phyloP scores from a whole-genome alignment of 2,329 filamentous ascomycete species.

The Colletotrichum tropicale region DNA sequence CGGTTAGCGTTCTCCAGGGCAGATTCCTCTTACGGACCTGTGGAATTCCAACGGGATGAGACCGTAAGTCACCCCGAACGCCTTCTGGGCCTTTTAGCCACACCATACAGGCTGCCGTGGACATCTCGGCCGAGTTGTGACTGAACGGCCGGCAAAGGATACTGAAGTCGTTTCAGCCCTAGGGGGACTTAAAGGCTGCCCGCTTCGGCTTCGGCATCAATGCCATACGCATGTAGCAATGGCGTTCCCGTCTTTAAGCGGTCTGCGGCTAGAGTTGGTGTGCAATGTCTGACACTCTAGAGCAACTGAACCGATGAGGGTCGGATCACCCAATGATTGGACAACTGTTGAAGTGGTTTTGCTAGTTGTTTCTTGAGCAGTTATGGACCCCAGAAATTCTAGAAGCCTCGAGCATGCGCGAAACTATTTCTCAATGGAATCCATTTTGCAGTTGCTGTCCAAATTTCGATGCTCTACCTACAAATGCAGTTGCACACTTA shows the following conservation, averaged over 20 bases:
- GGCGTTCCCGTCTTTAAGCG: not conserved
- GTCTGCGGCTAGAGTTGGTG: not conserved
- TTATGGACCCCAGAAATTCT: not conserved
- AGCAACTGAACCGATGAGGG: not conserved
- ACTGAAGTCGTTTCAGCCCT: not conserved
- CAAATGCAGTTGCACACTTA: not conserved
- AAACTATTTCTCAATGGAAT: not conserved
- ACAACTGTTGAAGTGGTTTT: not conserved
- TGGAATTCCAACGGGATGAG: not conserved
- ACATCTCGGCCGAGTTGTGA: not conserved
- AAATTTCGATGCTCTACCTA: not conserved
- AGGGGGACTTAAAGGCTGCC: not conserved
- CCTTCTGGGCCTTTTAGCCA: not conserved
- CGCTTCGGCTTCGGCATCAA: not conserved
- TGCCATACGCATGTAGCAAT: not conserved
- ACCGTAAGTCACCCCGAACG: not conserved
- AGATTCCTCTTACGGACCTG: not conserved
- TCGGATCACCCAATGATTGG: not conserved
- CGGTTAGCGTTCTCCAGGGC: not conserved
- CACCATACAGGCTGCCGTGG: not conserved
- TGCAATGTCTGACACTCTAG: not conserved
- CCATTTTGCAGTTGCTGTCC: not conserved
- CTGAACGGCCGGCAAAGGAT: not conserved
- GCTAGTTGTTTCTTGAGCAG: not conserved
- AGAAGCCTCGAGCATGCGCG: not conserved